These are phyloP conservation scores for Agaricus blazei DNA, from an alignment of 768 basidiomycete genomes.

Conservation along the genomic window DNA sequence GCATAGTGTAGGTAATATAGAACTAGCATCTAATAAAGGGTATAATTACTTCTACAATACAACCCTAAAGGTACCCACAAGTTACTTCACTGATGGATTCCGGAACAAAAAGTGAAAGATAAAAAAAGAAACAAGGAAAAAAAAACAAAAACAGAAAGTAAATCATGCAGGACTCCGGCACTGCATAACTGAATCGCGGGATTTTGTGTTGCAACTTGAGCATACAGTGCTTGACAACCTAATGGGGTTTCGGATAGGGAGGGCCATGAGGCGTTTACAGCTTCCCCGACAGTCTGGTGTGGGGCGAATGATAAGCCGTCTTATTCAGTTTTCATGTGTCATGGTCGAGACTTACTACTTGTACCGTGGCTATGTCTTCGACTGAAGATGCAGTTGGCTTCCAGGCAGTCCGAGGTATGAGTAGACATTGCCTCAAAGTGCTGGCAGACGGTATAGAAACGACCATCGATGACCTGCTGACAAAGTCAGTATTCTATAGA, in stretches of 20 bases:
- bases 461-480: slow-evolving; percentile 70
- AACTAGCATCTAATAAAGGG: no score
- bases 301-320: background rate
- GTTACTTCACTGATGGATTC: background rate
- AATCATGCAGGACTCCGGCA: slow-evolving; percentile 9
- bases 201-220: slow-evolving; percentile 32
- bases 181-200: slow-evolving; percentile 14
- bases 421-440: slow-evolving; percentile 75
- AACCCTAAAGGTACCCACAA: no score
- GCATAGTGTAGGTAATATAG: no score
- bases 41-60: no score
- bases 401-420: slow-evolving; percentile 59
- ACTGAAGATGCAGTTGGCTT: slow-evolving; percentile 67
- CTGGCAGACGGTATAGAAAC: slow-evolving; percentile 62
- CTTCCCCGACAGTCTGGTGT: slow-evolving; percentile 43
- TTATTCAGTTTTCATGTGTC: background rate
- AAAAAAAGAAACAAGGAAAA: no score
- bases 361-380: slow-evolving; percentile 51
- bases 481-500: background rate
- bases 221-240: slow-evolving; percentile 55
- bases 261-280: slow-evolving; percentile 62
- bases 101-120: background rate
- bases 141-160: background rate
- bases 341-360: slow-evolving; percentile 28
- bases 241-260: slow-evolving; percentile 67